A percentile compares a stretch with the other conserved stretches of the same genome.
Conservation (phyloP, 139 green algal species). For the Nannochloris sp. region DNA sequence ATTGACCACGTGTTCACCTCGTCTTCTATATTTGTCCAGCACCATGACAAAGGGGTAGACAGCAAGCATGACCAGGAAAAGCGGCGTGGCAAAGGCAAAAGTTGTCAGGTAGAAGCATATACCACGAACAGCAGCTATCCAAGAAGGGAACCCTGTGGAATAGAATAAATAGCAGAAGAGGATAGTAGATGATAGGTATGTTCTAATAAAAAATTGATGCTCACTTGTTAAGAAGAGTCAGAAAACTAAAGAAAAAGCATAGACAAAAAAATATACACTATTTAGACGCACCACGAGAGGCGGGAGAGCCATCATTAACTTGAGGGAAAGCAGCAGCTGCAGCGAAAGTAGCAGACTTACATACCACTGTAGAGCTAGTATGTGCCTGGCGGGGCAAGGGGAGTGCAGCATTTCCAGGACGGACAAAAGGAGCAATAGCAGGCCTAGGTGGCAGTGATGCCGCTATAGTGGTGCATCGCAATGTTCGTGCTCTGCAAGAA, state of each 20-base stretch:
- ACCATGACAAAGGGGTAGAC: conserved; percentile 65
- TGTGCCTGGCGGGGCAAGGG: neutral
- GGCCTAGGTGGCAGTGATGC: too few relatives aligned
- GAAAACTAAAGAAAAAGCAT: neutral
- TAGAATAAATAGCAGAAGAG: neutral
- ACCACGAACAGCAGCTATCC: conserved; percentile 27
- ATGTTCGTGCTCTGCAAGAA: too few relatives aligned
- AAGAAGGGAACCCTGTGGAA: conserved; percentile 7
- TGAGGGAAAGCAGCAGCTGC: neutral
- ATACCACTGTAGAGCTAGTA: too few relatives aligned
- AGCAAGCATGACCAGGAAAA: conserved; percentile 80
- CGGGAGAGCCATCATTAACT: neutral
- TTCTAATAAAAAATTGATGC: too few relatives aligned
- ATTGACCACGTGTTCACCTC: conserved; percentile 84
- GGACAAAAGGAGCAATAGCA: too few relatives aligned
- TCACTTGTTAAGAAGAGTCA: too few relatives aligned
- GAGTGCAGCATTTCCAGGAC: neutral
- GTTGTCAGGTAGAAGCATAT: conserved; percentile 75
- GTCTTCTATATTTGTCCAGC: conserved; percentile 69
- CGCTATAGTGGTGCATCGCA: too few relatives aligned
- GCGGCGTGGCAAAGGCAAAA: conserved; percentile 65
- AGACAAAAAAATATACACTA: neutral
- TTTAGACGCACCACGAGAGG: neutral
- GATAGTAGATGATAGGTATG: too few relatives aligned
- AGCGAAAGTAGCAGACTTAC: neutral